Base-by-base conservation (phyloP, 305 asterid species). In the Fraxinus greggii region DNA sequence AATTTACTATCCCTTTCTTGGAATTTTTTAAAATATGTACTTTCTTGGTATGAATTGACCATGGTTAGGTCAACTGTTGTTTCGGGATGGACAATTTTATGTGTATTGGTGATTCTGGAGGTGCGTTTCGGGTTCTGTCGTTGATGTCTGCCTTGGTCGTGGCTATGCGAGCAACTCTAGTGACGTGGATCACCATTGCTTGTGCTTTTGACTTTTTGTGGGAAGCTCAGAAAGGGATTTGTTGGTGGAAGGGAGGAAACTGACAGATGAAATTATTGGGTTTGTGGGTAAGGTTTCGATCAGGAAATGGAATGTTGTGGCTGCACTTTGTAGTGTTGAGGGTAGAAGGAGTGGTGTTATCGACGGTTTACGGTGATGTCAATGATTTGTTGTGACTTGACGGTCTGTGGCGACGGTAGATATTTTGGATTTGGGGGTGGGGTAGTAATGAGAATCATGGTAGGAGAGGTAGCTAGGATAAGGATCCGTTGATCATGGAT, bases 61-160 rank as follows among this genome's bases (percentile, higher is more conserved):
- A 6, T 84, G 77, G 29, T 79, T 17, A 63, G 75, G 48, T 51
- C 88, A 38, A 42, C 82, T 63, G 4, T 76, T 15, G 51, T 63
- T 19, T 19, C 81, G 15, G 74, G 85, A 0, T 89, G 89, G 90
- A 70, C 88, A 7, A 89, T 84, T 45, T 35, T 89, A 59, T 87
- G 84, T 59, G 90, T 89, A 23, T 87, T 89, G 5, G 84, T 82
- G 72, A 40, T 82, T 4, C 81, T 87, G 29, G 90, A 90, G 10
- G 75, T 84, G 88, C 84, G 63, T 89, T 89, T 75, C 89, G 92
- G 65, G 24, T 89, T 32, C 80, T 89, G 1, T 89, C 89, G 0
- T 76, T 85, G 90, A 89, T 87, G 70, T 87, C 90, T 7, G 90
- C 92, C 59, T 42, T 86, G 79, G 88, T 87, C 75, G 90, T 86